Evolutionary conservation across 495 filamentous ascomycete genomes (phyloP).

Genomic region (Oidiodendron maius): DNA sequence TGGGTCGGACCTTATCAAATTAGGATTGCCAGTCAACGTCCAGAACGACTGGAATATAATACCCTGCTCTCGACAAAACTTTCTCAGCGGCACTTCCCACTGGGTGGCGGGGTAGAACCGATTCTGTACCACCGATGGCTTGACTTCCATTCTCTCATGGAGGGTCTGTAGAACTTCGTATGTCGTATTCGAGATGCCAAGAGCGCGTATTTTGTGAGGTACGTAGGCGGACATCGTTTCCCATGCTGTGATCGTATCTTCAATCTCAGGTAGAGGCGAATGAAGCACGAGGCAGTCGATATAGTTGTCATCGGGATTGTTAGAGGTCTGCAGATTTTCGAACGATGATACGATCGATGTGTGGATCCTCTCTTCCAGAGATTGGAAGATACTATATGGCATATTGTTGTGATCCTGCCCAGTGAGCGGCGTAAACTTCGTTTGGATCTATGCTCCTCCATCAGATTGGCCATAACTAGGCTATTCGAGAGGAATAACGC

Average conservation of each 20-base stretch:
- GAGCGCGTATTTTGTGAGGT: conserved; percentile 50
- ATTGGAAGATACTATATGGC: conserved; percentile 50
- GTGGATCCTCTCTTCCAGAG: conserved; percentile 55
- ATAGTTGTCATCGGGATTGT: conserved; percentile 43
- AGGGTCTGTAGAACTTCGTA: conserved; percentile 48
- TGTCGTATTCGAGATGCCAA: conserved; percentile 70
- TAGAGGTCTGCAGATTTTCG: conserved; percentile 45
- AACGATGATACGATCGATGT: conserved; percentile 63
- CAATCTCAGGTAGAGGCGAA: conserved; percentile 52
- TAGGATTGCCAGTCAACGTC: conserved; percentile 69
- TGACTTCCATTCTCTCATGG: conserved; percentile 36
- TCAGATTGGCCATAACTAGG: background rate
- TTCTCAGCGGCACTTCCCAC: conserved; percentile 56
- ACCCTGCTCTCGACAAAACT: conserved; percentile 52
- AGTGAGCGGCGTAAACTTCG: conserved; percentile 64
- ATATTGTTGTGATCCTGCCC: conserved; percentile 54
- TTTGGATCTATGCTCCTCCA: conserved; percentile 55
- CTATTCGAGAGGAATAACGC: conserved; percentile 20
- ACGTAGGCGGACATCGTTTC: conserved; percentile 56
- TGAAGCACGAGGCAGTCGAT: conserved; percentile 72
- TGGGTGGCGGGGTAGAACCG: conserved; percentile 55
- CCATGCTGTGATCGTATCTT: conserved; percentile 62
- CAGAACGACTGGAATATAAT: conserved; percentile 74
- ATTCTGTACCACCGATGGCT: conserved; percentile 69
- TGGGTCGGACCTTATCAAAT: conserved; percentile 42